Evolutionary conservation across 441 rosid species (phyloP).

Genomic region (Dalechampia spathulata): DNA sequence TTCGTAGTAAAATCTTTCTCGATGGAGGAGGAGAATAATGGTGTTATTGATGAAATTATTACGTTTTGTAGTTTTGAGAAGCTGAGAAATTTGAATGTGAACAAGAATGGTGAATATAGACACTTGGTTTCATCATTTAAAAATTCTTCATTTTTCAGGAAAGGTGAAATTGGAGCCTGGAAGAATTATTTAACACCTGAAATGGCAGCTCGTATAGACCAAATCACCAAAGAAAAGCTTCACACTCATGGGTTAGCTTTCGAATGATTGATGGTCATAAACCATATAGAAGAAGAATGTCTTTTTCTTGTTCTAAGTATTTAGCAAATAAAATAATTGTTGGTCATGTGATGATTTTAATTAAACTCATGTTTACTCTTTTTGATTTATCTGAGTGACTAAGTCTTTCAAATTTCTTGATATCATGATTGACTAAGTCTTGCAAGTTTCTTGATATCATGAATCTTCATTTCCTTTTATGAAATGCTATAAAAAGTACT

Average conservation of each 20-base stretch:
- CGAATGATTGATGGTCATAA: too few relatives aligned
- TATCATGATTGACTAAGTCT: too few relatives aligned
- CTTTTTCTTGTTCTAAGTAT: too few relatives aligned
- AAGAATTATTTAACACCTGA: slow-evolving; percentile 30
- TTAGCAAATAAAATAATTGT: too few relatives aligned
- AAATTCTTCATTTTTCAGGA: slow-evolving; percentile 32
- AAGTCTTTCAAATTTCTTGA: too few relatives aligned
- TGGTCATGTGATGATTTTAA: too few relatives aligned
- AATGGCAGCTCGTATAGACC: slow-evolving; percentile 35
- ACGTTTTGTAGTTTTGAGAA: slow-evolving; percentile 42
- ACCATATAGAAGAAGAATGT: too few relatives aligned
- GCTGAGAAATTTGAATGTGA: slow-evolving; percentile 45
- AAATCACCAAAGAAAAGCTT: slow-evolving; percentile 27
- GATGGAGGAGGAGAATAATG: slow-evolving; percentile 26
- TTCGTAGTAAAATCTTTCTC: slow-evolving; percentile 42
- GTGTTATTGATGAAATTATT: slow-evolving; percentile 31
- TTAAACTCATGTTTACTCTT: too few relatives aligned
- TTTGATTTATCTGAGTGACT: too few relatives aligned
- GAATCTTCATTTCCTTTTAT: too few relatives aligned
- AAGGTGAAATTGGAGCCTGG: slow-evolving; percentile 55
- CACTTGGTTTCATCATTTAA: slow-evolving; percentile 25
- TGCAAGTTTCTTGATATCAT: too few relatives aligned
- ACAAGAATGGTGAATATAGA: slow-evolving; percentile 34
- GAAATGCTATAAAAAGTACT: too few relatives aligned
- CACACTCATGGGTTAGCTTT: slow-evolving; percentile 26